Conservation (phyloP, 1,284 basidiomycete species). For the Volvariella volvacea region DNA sequence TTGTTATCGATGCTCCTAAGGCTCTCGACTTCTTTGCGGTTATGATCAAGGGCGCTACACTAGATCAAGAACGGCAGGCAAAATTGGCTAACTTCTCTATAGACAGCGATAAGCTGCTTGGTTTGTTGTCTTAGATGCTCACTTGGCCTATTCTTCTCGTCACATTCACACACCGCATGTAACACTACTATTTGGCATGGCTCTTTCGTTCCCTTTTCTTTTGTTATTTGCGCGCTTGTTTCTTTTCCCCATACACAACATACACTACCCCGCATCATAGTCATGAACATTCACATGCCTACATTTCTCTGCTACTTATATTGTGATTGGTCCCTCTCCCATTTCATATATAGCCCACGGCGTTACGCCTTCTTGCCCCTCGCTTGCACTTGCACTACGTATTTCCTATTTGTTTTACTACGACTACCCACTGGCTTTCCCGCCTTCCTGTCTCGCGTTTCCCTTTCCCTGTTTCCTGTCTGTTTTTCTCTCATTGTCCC, state of each 20-base stretch:
- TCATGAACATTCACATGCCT: too few species aligned
- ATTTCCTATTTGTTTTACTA: too few species aligned
- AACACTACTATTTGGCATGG: not conserved
- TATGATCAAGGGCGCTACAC: conserved; percentile 62
- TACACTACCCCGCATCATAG: not conserved
- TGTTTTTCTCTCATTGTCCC: too few species aligned
- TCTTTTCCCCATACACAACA: not conserved
- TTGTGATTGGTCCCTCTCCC: too few species aligned
- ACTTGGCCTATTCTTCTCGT: too few species aligned
- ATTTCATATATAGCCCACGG: too few species aligned
- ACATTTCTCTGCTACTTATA: too few species aligned
- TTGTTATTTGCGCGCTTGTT: not conserved
- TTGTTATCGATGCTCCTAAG: conserved; percentile 84
- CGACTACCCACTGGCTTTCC: too few species aligned
- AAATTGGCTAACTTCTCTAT: conserved; percentile 53
- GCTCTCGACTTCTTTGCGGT: conserved; percentile 74
- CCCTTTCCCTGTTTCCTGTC: too few species aligned
- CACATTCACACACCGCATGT: conserved; percentile 1
- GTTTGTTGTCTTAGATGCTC: conserved; percentile 39
- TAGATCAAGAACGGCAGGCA: conserved; percentile 53
- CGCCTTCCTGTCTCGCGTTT: too few species aligned
- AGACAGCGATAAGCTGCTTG: conserved; percentile 53
- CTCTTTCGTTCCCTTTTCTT: not conserved
- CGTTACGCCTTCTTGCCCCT: too few species aligned
- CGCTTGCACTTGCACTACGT: too few species aligned